Evolutionary conservation across 192 early-diverging fungal genomes (phyloP).

Genomic region (Pecoramyces ruminantium): DNA sequence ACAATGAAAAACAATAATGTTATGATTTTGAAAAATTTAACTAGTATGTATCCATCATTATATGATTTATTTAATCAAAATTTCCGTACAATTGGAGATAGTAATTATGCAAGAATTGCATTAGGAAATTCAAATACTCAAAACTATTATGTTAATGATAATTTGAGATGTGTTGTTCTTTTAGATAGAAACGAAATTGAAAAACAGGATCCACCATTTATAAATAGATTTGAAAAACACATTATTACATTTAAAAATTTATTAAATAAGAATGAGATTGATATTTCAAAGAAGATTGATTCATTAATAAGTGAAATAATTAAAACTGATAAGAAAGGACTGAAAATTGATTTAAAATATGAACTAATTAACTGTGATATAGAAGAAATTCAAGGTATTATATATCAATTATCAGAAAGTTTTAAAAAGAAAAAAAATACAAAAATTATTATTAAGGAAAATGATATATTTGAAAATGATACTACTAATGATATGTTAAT

Average conservation of each 20-base stretch:
- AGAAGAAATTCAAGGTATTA: neutral
- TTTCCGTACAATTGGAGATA: neutral
- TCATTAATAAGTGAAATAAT: neutral
- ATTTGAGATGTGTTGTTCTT: neutral
- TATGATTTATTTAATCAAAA: neutral
- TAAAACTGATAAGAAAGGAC: neutral
- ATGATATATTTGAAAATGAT: too few relatives aligned
- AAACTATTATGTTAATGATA: neutral
- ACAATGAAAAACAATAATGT: neutral
- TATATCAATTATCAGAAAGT: neutral
- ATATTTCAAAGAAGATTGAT: neutral
- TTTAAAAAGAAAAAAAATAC: neutral
- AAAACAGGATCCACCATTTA: neutral
- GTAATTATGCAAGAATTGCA: neutral
- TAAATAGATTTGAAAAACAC: neutral
- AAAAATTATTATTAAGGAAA: too few relatives aligned
- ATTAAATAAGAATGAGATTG: neutral
- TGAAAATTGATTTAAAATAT: neutral
- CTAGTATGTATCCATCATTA: neutral
- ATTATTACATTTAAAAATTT: neutral
- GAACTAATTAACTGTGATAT: neutral
- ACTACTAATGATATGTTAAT: too few relatives aligned
- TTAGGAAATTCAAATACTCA: neutral
- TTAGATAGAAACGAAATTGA: neutral
- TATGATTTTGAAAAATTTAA: neutral